Base-by-base conservation (phyloP, 139 green algal species). In the Chlamydomonas incerta region DNA sequence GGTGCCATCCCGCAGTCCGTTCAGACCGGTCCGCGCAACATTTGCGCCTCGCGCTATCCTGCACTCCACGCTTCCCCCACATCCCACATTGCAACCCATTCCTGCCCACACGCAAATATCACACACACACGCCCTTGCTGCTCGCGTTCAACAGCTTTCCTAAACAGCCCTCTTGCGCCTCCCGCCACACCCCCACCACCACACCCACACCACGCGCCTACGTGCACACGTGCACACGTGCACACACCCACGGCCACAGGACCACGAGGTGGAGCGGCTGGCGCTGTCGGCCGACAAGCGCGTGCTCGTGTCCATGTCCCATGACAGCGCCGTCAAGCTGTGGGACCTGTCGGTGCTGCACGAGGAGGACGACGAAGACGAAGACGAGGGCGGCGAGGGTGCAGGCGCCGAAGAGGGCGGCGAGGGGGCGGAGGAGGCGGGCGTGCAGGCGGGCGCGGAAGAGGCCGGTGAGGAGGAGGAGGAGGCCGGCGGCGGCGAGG, bases 261-360 rank as follows among this genome's bases (percentile, higher is more conserved):
- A 96, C 35, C 90, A 93, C 65, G 89, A 91, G 17, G 79, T 96
- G 17, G 91, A 96, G 91, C 87, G 88, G n/a, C 72, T 98, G 46
- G 87, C 91, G 13, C 46, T 96, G 62, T 91, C 88, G 1, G 41
- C 26, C 28, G 87, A 89, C 77, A 90, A 83, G 65, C 68, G 73
- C 9, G 63, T 95, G 65, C 90, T 98, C 28, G 95, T 94, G 0
- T 96, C 91, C 72, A 89, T 89, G 4, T 96, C 92, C 0, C 96
- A 98, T 72, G 95, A 98, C 87, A 87, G 93, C 57, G 92, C 75
- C 1, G 90, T 99, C 17, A 95, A 93, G 91, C 76, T 99, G 24
- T 98, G 95, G 95, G 93, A 97, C 77, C 46, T 96, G 77, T 75
- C 76, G 0, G 23, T 91, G 1, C 81, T 96, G 57, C 71, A 88